These are phyloP conservation scores for Wickerhamomyces bovis DNA, from an alignment of 805 yeast genomes.

Conservation along the genomic window DNA sequence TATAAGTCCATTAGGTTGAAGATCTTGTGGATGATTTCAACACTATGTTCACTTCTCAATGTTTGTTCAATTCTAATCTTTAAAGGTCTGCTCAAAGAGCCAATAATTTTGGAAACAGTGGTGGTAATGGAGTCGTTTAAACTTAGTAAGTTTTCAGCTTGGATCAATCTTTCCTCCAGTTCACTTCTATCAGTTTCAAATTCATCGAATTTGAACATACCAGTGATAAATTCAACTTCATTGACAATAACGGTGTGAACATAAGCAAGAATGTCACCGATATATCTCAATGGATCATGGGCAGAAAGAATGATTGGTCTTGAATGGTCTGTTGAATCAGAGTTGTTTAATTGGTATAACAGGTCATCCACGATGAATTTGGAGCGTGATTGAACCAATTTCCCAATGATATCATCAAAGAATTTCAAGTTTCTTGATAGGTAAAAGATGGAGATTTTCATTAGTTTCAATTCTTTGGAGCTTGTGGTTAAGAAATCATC, in stretches of 20 bases:
- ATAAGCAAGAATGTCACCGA: constrained; percentile 86
- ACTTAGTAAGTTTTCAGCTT: constrained; percentile 12
- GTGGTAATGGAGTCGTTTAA: constrained; percentile 18
- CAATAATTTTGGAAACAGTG: constrained; percentile 45
- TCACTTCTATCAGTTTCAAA: constrained; percentile 20
- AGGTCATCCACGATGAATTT: constrained; percentile 63
- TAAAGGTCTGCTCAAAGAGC: constrained; percentile 51
- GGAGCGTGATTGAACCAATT: constrained; percentile 66
- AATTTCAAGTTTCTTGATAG: constrained; percentile 38
- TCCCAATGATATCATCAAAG: constrained; percentile 54
- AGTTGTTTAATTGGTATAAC: constrained; percentile 41
- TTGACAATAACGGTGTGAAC: constrained; percentile 81
- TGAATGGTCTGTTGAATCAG: constrained; percentile 20
- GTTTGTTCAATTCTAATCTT: constrained; percentile 63
- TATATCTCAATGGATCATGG: constrained; percentile 74
- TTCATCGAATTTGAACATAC: constrained; percentile 44
- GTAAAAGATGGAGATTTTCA: constrained; percentile 29
- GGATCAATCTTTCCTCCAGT: constrained; percentile 26
- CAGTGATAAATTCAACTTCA: constrained; percentile 71
- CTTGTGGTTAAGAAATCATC: constrained; percentile 5
- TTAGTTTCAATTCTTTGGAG: constrained; percentile 16
- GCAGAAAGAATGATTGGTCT: constrained; percentile 58
- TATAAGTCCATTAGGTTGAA: constrained; percentile 64
- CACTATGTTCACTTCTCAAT: constrained; percentile 55
- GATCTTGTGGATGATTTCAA: constrained; percentile 50